Evolutionary conservation across 2,329 filamentous ascomycete genomes (phyloP), one percentile per base, ranked within the genome.

Genomic region (Fusarium fujikuroi): DNA sequence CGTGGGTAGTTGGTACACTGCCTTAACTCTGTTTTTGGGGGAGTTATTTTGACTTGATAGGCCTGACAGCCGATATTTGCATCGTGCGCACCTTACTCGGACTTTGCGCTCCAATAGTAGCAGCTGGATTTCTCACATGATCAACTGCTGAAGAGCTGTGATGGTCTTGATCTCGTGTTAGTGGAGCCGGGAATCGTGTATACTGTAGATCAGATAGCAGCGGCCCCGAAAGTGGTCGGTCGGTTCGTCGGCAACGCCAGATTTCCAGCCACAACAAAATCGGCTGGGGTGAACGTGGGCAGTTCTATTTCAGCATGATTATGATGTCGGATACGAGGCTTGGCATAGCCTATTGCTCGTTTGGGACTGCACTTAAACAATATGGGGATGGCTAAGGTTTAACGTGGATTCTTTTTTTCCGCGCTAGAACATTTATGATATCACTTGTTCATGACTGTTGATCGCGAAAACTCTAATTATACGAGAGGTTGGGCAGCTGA

Each of bases 301-400:
- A 30, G 44, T 3, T 49, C 28, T 49, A 49, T 49, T 49, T 49
- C 28, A n/a, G 46, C 5, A 49, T 49, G 28, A 49, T 49, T 49
- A 49, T 32, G 28, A 49, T 49, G 46, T 49, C 28, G 28, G 19
- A 49, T 49, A 49, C 28, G 46, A 49, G 46, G 46, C 46, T 49
- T 32, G 28, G 46, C 46, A 32, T 2, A 49, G 15, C 3, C 46
- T 14, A 49, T 32, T 49, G 7, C 46, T 49, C 18, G 0, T 12
- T 49, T 49, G 15, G 28, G 46, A n/a, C 3, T 7, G 21, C 46
- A 6, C 46, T 49, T 49, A 3, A 49, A 7, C 46, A 7, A n/a
- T 18, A 1, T 49, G 21, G 46, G 46, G 15, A 43, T 18, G 23
- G 23, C 11, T 4, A 25, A 9, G 11, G 16, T 4, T 32, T 32